Conservation (phyloP, 441 rosid species). For the Erodium moschatum region DNA sequence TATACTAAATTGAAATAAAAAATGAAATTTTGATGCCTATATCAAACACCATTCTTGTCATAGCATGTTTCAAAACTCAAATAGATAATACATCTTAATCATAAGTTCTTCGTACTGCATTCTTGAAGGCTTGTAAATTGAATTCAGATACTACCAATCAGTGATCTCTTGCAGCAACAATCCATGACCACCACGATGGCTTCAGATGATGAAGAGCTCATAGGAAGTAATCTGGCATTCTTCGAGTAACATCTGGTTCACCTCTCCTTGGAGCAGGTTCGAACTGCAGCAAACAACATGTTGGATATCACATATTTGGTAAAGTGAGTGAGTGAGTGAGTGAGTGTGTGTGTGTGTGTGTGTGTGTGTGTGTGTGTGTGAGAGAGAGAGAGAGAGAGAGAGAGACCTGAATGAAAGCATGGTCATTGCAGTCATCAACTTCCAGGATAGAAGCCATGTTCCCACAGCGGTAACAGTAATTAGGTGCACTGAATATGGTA, state of each 20-base stretch:
- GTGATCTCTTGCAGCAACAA: background rate
- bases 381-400: background rate
- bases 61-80: background rate
- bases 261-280: conserved; percentile 78
- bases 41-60: background rate
- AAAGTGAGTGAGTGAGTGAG: too few relatives aligned
- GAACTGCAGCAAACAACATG: conserved; percentile 35
- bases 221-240: conserved; percentile 64
- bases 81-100: background rate
- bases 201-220: conserved; percentile 18
- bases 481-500: conserved; percentile 47
- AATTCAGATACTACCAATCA: background rate
- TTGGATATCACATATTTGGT: background rate
- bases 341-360: too few relatives aligned
- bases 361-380: too few relatives aligned
- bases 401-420: conserved; percentile 55
- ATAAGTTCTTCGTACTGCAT: background rate
- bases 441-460: conserved; percentile 73
- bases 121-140: background rate
- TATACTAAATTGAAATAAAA: background rate
- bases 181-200: background rate
- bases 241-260: conserved; percentile 61
- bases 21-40: background rate
- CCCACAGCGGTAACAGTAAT: conserved; percentile 43
- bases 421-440: conserved; percentile 59